These are phyloP conservation scores for Chlorella ohadii DNA, from an alignment of 139 green algal species.

Conservation along the genomic window DNA sequence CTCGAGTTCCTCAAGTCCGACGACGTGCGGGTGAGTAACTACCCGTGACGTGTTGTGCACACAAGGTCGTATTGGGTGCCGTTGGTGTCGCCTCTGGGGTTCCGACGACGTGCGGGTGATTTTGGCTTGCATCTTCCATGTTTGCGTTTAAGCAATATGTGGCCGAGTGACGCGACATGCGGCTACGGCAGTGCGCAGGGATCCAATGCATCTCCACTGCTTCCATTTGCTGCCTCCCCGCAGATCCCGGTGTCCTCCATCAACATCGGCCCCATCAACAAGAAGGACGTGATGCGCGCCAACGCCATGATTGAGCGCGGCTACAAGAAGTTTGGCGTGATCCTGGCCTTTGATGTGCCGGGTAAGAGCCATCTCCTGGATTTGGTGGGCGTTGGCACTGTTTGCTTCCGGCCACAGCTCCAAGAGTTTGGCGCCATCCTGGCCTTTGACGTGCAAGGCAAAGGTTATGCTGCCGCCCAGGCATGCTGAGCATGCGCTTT, in stretches of 20 bases:
- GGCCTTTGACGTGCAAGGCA: conserved; percentile 92
- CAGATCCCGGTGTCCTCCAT: conserved; percentile 92
- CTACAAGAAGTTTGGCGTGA: conserved; percentile 90
- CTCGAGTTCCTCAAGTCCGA: conserved; percentile 92
- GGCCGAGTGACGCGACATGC: no score
- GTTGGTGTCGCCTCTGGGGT: no score
- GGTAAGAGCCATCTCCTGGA: not conserved
- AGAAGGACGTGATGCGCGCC: conserved; percentile 96
- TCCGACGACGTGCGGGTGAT: no score
- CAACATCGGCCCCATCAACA: conserved; percentile 92
- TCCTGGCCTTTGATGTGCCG: conserved; percentile 97
- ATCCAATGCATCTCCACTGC: no score
- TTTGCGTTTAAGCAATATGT: no score
- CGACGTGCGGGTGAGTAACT: conserved; percentile 58
- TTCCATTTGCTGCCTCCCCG: not conserved
- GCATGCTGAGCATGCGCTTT: no score
- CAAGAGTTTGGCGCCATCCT: conserved; percentile 94
- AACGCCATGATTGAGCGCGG: conserved; percentile 95
- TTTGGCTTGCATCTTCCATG: no score
- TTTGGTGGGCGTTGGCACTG: no score
- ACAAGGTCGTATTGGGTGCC: no score
- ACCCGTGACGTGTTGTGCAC: no score
- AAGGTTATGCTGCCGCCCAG: not conserved
- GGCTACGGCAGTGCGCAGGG: no score
- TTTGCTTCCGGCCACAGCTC: no score